Evolutionary conservation across 2,329 filamentous ascomycete species (phyloP).

Genomic region (Beauveria varroae): DNA sequence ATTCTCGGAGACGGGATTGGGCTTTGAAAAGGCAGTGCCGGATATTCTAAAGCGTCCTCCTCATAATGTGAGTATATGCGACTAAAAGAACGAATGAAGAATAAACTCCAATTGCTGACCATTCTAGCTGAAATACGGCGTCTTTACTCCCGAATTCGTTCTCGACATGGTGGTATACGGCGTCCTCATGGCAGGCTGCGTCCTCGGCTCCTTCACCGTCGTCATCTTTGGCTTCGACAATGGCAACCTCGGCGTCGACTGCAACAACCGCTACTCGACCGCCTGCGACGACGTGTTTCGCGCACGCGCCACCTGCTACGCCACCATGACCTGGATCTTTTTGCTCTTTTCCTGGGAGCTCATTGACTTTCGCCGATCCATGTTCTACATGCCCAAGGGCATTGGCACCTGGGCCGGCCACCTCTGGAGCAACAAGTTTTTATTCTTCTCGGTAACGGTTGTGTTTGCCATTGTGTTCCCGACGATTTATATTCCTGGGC

Average conservation of each 20-base stretch:
- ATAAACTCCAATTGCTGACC: not conserved
- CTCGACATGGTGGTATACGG: slow-evolving; percentile 58
- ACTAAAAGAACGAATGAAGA: not conserved
- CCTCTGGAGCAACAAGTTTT: slow-evolving; percentile 47
- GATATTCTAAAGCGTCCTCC: slow-evolving; percentile 62
- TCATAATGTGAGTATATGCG: slow-evolving; percentile 37
- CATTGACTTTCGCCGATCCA: slow-evolving; percentile 55
- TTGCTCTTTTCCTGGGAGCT: slow-evolving; percentile 65
- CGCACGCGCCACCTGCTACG: slow-evolving; percentile 59
- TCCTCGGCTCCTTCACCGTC: slow-evolving; percentile 48
- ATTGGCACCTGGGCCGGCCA: slow-evolving; percentile 47
- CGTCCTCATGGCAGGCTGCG: slow-evolving; percentile 54
- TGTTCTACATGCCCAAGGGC: slow-evolving; percentile 48
- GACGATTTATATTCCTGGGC: slow-evolving; percentile 58
- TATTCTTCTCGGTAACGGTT: slow-evolving; percentile 40
- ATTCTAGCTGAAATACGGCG: slow-evolving; percentile 36
- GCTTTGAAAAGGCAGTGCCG: slow-evolving; percentile 58
- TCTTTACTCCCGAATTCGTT: slow-evolving; percentile 58
- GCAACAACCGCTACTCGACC: slow-evolving; percentile 45
- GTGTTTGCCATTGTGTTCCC: slow-evolving; percentile 52
- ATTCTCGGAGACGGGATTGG: slow-evolving; percentile 64
- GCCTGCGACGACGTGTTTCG: slow-evolving; percentile 53
- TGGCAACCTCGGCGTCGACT: slow-evolving; percentile 49
- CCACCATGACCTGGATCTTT: slow-evolving; percentile 60
- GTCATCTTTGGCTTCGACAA: slow-evolving; percentile 48